Evolutionary conservation across 2,329 filamentous ascomycete genomes (phyloP), one percentile per base, ranked within the genome.

Genomic region (Penicillium sp.): DNA sequence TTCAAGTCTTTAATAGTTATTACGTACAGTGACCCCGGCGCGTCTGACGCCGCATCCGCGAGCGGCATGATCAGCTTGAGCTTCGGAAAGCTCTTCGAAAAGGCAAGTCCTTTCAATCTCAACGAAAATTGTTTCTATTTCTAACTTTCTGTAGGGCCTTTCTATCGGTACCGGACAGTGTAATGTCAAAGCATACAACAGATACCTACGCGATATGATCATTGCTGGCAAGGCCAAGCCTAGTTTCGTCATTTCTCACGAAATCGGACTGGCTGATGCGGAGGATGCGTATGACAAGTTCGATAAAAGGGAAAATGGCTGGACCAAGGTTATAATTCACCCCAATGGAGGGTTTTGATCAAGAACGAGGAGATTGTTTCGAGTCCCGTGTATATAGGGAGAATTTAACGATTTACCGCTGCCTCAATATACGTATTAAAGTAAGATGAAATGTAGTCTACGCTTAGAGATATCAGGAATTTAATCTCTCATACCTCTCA

Each of bases 81-180:
- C 58, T 90, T 90, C 67, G 87, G 88, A 59, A 90, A 90, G 73
- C 78, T 90, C 0, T 90, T 90, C 67, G 87, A 90, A 67, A 90
- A 90, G 81, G 86, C 83, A 73, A 54, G 68, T 49, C 4, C 12
- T 53, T 22, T 22, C 10, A 1, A 3, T 4, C 17, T 6, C 5
- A 26, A 15, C 15, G 1, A 30, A 22, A 13, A 7, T 6, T 26
- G 44, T 3, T 8, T 15, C 2, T 8, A 8, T 9, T 47, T 56
- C 59, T 63, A 51, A 63, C 30, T 35, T 33, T 10, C 22, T 15
- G 28, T 17, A 87, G 84, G 86, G 87, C 1, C 78, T 89, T 5
- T 81, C 82, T 1, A 77, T 90, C 2, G 84, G 85, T 10, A 88
- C 85, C 3, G 86, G 87, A 0, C 86, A 89, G 70, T 89, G 87